Base-by-base conservation (phyloP, 495 filamentous ascomycete species). In the Clohesyomyces aquaticus region DNA sequence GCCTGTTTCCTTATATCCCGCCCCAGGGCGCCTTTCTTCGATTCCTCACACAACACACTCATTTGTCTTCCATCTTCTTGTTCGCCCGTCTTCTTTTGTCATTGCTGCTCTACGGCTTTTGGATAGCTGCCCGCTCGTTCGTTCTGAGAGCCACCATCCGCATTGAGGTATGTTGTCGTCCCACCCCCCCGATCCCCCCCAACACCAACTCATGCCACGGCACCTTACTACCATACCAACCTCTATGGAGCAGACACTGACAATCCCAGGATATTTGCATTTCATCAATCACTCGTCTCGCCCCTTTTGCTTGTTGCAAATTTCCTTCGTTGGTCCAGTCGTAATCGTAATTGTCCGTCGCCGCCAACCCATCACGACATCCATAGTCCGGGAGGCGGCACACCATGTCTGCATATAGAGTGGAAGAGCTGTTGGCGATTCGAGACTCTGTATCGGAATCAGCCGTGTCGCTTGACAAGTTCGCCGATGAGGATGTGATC, bases 401-500 rank as follows among this genome's bases (percentile, higher is more conserved):
- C 45, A 45, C 27, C 50, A 67, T 55, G 66, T 58, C 69, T 46
- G 48, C 59, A 19, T 74, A 74, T 58, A 65, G 68, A 29, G 68
- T 71, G 11, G 70, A 69, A 55, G 70, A 74, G 61, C 64, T 74
- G 1, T 61, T 72, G n/a, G 71, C 71, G 6, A 38, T 74, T 42
- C 55, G 72, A n/a, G 61, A 69, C 45, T 74, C 72, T 4, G 68
- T 68, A 21, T 72, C 72, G 4, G 72, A 73, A 49, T 71, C 70
- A 16, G 68, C 72, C 1, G 66, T 74, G 28, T 72, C 72, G 2
- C 27, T 74, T 19, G 83, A 89, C 55, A 90, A 90, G 9, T 85
- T 83, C 2, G 86, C 86, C 22, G 83, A 85, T 28, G 85, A 90
- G 63, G 92, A 96, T 76, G 90, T 87, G 1, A 92, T 95, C 68